Evolutionary conservation across 495 filamentous ascomycete species (phyloP).

Genomic region (Pyronema omphalodes): DNA sequence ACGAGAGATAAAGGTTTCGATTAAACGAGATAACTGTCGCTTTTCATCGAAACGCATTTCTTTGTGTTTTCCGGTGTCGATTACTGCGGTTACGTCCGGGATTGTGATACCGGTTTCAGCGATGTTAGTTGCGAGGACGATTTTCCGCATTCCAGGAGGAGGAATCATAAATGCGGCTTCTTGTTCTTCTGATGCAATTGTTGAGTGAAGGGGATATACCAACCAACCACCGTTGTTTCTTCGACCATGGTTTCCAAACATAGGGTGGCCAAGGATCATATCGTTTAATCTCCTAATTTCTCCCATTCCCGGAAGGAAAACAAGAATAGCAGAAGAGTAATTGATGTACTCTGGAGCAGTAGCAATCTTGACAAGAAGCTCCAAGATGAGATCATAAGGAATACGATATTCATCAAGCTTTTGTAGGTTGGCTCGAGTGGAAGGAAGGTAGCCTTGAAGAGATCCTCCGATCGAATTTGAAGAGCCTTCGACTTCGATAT

Average conservation of each 20-base stretch:
- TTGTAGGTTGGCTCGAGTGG: slow-evolving; percentile 51
- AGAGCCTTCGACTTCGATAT: slow-evolving; percentile 27
- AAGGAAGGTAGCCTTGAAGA: slow-evolving; percentile 51
- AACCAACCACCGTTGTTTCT: slow-evolving; percentile 37
- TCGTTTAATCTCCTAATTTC: slow-evolving; percentile 82
- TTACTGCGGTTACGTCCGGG: slow-evolving; percentile 85
- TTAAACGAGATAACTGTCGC: slow-evolving; percentile 69
- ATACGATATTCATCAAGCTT: slow-evolving; percentile 75
- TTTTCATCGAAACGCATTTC: slow-evolving; percentile 92
- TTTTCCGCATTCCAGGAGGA: slow-evolving; percentile 63
- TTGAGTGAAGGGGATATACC: slow-evolving; percentile 76
- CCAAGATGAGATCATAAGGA: slow-evolving; percentile 63
- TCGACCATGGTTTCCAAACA: slow-evolving; percentile 35
- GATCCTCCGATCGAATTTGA: slow-evolving; percentile 25
- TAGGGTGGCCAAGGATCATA: slow-evolving; percentile 49
- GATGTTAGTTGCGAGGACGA: slow-evolving; percentile 90
- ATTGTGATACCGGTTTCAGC: slow-evolving; percentile 96
- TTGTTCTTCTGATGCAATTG: slow-evolving; percentile 90
- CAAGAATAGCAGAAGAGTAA: slow-evolving; percentile 76
- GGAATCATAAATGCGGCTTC: slow-evolving; percentile 78
- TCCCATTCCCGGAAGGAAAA: slow-evolving; percentile 88
- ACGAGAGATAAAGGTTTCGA: slow-evolving; percentile 81
- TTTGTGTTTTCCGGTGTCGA: slow-evolving; percentile 88
- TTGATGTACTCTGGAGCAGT: slow-evolving; percentile 39
- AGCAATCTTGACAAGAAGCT: slow-evolving; percentile 54